phyloP scores from a whole-genome alignment of 2,329 filamentous ascomycete genomes.

The Xylaria sp. region DNA sequence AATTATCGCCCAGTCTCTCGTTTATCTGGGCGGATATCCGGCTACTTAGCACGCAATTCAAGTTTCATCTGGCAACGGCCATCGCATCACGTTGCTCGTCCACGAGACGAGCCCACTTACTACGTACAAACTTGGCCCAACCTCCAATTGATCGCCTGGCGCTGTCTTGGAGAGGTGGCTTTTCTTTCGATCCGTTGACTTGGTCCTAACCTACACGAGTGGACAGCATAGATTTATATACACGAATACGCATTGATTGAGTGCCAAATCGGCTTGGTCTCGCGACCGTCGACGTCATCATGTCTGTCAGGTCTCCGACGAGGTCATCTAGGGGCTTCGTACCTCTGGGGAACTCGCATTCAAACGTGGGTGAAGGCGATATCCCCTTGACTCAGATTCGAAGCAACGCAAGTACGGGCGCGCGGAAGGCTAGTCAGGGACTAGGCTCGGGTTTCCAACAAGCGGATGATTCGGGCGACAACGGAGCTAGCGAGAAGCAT shows the following conservation, averaged over 20 bases:
- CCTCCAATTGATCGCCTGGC: slow-evolving; percentile 48
- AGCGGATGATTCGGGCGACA: slow-evolving; percentile 45
- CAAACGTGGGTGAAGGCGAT: slow-evolving; percentile 42
- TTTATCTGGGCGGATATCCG: slow-evolving; percentile 40
- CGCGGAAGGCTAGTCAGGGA: slow-evolving; percentile 59
- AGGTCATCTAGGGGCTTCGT: slow-evolving; percentile 48
- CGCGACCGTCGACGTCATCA: slow-evolving; percentile 27
- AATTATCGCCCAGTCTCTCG: slow-evolving; percentile 42
- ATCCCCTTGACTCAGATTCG: slow-evolving; percentile 57
- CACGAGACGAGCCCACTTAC: slow-evolving; percentile 2
- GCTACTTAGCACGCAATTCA: slow-evolving; percentile 29
- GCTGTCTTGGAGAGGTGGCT: slow-evolving; percentile 41
- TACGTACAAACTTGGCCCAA: slow-evolving; percentile 10
- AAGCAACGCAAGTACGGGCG: slow-evolving; percentile 65
- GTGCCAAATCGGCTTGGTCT: slow-evolving; percentile 2
- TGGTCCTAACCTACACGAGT: slow-evolving; percentile 14
- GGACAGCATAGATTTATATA: background rate
- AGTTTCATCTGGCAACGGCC: slow-evolving; percentile 22
- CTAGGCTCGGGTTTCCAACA: slow-evolving; percentile 49
- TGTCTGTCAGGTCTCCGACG: slow-evolving; percentile 48
- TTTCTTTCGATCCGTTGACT: slow-evolving; percentile 31
- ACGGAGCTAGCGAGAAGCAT: slow-evolving; percentile 59
- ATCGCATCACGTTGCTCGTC: slow-evolving; percentile 6
- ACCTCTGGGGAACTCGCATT: slow-evolving; percentile 42
- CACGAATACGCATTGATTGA: slow-evolving; percentile 4